A percentile compares a stretch with the other conserved stretches of the same genome.
These are phyloP conservation scores for Jackrogersella minutella DNA, from an alignment of 495 filamentous ascomycete genomes.

Conservation along the genomic window DNA sequence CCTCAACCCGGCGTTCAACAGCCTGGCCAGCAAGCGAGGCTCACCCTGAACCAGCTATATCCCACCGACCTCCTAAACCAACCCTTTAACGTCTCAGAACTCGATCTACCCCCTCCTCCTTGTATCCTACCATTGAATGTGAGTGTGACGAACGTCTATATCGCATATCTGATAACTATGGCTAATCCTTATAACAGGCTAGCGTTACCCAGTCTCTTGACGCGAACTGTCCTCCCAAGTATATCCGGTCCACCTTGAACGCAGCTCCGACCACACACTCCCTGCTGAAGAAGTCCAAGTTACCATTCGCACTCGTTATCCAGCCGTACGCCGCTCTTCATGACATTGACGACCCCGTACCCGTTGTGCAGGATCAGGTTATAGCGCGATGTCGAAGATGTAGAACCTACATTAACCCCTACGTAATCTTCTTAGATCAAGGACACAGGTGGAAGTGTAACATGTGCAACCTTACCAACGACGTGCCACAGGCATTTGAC, in stretches of 20 bases:
- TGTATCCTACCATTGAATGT: constrained; percentile 93
- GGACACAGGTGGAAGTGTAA: constrained; percentile 99
- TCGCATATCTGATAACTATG: background rate
- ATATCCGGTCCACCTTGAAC: constrained; percentile 93
- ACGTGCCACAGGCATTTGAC: constrained; percentile 97
- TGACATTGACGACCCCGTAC: constrained; percentile 88
- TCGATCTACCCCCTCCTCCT: constrained; percentile 90
- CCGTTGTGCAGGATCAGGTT: constrained; percentile 94
- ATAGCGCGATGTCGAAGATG: constrained; percentile 96
- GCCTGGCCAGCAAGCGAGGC: constrained; percentile 61
- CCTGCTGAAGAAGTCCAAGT: constrained; percentile 92
- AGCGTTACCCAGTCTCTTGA: constrained; percentile 91
- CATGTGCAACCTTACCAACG: constrained; percentile 99
- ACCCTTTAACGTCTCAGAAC: constrained; percentile 91
- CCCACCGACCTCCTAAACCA: constrained; percentile 90
- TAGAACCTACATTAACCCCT: constrained; percentile 97
- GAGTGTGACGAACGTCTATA: constrained; percentile 47
- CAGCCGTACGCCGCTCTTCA: constrained; percentile 94
- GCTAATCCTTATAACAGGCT: constrained; percentile 60
- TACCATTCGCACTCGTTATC: constrained; percentile 94
- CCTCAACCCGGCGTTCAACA: constrained; percentile 63
- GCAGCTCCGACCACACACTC: constrained; percentile 89
- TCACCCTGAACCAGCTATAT: constrained; percentile 84
- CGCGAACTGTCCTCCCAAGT: constrained; percentile 93
- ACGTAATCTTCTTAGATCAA: constrained; percentile 94